Conservation (phyloP, 805 yeast genomes). For the Schwanniomyces yamadae region DNA sequence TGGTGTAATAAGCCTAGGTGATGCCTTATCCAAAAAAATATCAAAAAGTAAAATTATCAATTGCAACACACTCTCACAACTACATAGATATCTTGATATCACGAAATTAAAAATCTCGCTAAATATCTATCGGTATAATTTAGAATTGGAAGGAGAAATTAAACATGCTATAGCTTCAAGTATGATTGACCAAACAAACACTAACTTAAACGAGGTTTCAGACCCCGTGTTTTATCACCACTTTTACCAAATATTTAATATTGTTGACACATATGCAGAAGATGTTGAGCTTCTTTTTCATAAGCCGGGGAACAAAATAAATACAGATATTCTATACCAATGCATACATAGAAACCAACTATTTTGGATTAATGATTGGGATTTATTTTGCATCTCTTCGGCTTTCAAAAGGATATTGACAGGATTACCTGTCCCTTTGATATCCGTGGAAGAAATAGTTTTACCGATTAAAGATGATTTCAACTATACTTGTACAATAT, state of each 20-base stretch:
- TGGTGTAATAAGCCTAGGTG: constrained; percentile 8
- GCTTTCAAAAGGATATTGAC: constrained; percentile 46
- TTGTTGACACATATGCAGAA: constrained; percentile 43
- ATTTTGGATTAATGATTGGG: constrained; percentile 56
- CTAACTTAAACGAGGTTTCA: constrained; percentile 14
- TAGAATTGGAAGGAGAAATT: constrained; percentile 41
- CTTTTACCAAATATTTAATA: constrained; percentile 52
- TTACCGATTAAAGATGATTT: constrained; percentile 55
- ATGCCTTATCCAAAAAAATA: neutral
- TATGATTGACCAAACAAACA: constrained; percentile 21
- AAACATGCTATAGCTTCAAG: constrained; percentile 14
- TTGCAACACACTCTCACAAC: constrained; percentile 49
- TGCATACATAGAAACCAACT: constrained; percentile 55
- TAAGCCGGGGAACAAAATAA: constrained; percentile 53
- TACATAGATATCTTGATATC: constrained; percentile 66
- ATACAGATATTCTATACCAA: constrained; percentile 45
- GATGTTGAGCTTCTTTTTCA: constrained; percentile 50
- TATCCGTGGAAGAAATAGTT: constrained; percentile 48
- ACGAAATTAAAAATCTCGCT: constrained; percentile 74
- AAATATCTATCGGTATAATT: constrained; percentile 69
- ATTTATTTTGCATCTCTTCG: constrained; percentile 51
- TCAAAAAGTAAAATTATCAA: constrained; percentile 31
- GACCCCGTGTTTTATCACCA: constrained; percentile 33
- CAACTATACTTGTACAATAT: constrained; percentile 39
- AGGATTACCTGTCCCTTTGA: constrained; percentile 52